A percentile compares a stretch with the other conserved stretches of the same genome.
Evolutionary conservation across 2,329 filamentous ascomycete species (phyloP).

Genomic region (Paecilomyces niveus): DNA sequence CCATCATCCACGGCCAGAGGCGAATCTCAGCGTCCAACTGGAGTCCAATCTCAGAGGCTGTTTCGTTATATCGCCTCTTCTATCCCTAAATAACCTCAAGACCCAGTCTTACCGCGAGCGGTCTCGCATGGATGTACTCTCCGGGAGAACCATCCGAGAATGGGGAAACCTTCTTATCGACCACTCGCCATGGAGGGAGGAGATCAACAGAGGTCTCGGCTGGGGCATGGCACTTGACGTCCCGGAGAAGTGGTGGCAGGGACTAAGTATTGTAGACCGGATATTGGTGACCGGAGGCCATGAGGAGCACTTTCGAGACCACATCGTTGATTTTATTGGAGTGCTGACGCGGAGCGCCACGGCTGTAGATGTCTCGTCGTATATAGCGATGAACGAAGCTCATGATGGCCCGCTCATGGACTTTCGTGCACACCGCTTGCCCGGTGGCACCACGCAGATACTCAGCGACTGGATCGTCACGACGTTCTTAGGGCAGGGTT

Average conservation of each 20-base stretch:
- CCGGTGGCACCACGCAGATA: slow-evolving; percentile 7
- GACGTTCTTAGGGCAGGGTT: no score
- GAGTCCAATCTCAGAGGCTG: slow-evolving; percentile 3
- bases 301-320: slow-evolving; percentile 16
- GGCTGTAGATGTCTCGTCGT: slow-evolving; percentile 2
- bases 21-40: not conserved
- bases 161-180: slow-evolving; percentile 10
- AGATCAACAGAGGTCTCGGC: slow-evolving; percentile 10
- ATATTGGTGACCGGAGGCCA: slow-evolving; percentile 12
- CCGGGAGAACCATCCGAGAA: slow-evolving; percentile 3
- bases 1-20: not conserved
- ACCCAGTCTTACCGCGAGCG: slow-evolving; percentile 7
- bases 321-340: slow-evolving; percentile 8
- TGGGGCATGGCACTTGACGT: slow-evolving; percentile 19
- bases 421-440: slow-evolving; percentile 9
- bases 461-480: slow-evolving; percentile 11
- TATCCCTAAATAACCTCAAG: slow-evolving; percentile 7
- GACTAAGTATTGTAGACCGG: slow-evolving; percentile 6
- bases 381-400: slow-evolving; percentile 11
- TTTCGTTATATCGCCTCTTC: slow-evolving; percentile 14
- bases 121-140: slow-evolving; percentile 10
- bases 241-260: slow-evolving; percentile 13
- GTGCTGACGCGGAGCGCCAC: slow-evolving; percentile 4
- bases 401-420: slow-evolving; percentile 18
- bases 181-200: slow-evolving; percentile 12